phyloP scores from a whole-genome alignment of 176 grass and related monocot species.

The Aegilops umbellulata region DNA sequence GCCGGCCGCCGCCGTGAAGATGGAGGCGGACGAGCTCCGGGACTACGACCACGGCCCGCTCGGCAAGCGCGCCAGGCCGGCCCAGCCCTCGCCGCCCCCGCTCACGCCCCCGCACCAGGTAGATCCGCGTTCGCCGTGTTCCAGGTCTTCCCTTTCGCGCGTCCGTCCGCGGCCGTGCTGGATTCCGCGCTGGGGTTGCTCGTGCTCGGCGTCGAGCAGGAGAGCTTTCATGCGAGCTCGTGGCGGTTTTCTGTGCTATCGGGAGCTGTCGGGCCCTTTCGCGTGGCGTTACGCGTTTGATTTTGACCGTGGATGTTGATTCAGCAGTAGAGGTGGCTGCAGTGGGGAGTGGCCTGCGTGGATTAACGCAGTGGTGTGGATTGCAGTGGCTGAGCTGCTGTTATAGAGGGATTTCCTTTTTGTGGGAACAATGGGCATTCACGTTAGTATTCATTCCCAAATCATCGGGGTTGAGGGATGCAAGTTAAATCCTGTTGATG shows the following conservation, averaged over 20 bases:
- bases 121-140: conserved; percentile 27
- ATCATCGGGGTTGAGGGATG: background rate
- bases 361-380: background rate
- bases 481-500: background rate
- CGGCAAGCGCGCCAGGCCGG: conserved; percentile 41
- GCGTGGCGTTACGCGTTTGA: background rate
- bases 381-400: background rate
- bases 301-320: background rate
- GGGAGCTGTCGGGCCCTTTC: background rate
- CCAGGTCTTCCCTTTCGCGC: background rate
- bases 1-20: conserved; percentile 18
- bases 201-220: background rate
- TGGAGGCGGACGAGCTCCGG: conserved; percentile 38
- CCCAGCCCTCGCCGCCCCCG: background rate
- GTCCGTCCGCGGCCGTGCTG: background rate
- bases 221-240: background rate
- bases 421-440: background rate
- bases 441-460: background rate
- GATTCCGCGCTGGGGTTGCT: background rate
- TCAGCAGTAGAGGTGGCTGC: background rate
- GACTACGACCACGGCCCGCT: background rate
- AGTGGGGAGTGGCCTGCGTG: background rate
- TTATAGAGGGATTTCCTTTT: background rate
- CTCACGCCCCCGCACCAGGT: conserved; percentile 20
- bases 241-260: background rate